Conservation (phyloP, 2,329 filamentous ascomycete species). For the Phialophora chinensis region DNA sequence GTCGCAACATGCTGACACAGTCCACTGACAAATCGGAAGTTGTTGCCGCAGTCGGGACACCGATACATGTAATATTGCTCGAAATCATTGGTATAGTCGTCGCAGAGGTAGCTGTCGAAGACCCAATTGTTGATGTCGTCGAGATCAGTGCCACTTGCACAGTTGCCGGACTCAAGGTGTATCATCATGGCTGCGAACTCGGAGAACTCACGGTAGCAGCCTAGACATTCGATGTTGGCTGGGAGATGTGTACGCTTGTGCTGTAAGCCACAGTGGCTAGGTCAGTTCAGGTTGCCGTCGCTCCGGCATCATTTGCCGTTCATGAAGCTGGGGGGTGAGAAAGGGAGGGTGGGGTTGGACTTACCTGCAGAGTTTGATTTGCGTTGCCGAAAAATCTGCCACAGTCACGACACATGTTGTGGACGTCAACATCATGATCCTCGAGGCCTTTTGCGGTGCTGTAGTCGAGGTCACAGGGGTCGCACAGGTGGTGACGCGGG, state of each 20-base stretch:
- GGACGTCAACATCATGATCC: neutral
- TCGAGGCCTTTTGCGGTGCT: neutral
- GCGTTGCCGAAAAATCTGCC: neutral
- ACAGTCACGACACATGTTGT: constrained; percentile 5
- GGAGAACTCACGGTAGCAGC: constrained; percentile 37
- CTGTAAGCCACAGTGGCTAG: constrained; percentile 20
- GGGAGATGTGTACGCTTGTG: constrained; percentile 37
- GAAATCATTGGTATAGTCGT: constrained; percentile 3
- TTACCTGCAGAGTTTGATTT: neutral
- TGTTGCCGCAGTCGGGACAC: constrained; percentile 34
- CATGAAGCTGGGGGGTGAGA: neutral
- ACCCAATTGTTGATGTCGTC: constrained; percentile 26
- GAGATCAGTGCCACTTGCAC: constrained; percentile 22
- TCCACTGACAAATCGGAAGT: constrained; percentile 34
- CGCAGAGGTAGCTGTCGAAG: constrained; percentile 14
- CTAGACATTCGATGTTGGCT: constrained; percentile 32
- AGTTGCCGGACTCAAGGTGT: constrained; percentile 41
- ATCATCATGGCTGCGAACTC: constrained; percentile 41
- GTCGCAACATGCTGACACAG: constrained; percentile 40
- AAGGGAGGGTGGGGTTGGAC: neutral
- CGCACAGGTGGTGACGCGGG: neutral
- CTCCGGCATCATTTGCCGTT: neutral
- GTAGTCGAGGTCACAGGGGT: neutral
- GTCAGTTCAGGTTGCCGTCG: neutral
- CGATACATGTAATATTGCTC: constrained; percentile 21